A percentile compares a stretch with the other conserved stretches of the same genome.
phyloP scores from a whole-genome alignment of 345 rosid species.

The Melaleuca quinquenervia region DNA sequence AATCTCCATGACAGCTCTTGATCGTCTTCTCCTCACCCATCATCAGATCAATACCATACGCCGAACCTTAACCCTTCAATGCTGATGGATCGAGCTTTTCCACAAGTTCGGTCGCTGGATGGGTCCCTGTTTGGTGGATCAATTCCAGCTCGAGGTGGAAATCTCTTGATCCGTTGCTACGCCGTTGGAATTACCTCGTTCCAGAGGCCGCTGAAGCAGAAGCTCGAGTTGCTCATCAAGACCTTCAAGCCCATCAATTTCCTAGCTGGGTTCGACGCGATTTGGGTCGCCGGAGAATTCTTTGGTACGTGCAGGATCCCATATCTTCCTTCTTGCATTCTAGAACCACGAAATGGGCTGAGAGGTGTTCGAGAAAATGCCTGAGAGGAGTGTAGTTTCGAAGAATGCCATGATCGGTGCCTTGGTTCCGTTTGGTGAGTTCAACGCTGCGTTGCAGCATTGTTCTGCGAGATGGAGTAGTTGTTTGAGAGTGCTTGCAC shows the following conservation, averaged over 20 bases:
- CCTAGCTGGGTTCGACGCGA: not conserved
- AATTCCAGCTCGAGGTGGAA: no score
- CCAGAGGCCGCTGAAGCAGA: no score
- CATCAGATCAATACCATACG: not conserved
- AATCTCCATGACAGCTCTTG: not conserved
- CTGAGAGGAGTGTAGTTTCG: not conserved
- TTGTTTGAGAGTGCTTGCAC: not conserved
- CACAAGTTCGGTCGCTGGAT: not conserved
- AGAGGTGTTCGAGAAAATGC: not conserved
- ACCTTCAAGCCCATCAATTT: no score
- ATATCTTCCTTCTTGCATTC: not conserved
- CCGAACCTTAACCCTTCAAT: not conserved
- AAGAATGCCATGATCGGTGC: not conserved
- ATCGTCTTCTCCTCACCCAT: not conserved
- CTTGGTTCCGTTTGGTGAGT: not conserved
- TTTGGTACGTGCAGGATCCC: not conserved
- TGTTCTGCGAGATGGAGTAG: not conserved
- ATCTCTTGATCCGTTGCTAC: no score
- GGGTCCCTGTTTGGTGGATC: not conserved
- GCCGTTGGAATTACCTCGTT: no score
- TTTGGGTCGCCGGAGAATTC: not conserved
- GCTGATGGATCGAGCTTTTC: not conserved
- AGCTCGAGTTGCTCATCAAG: no score
- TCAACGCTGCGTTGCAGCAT: no score
- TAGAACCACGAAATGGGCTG: not conserved